These are phyloP conservation scores for Penicillium odoratum DNA, from an alignment of 495 filamentous ascomycete species.

Conservation along the genomic window DNA sequence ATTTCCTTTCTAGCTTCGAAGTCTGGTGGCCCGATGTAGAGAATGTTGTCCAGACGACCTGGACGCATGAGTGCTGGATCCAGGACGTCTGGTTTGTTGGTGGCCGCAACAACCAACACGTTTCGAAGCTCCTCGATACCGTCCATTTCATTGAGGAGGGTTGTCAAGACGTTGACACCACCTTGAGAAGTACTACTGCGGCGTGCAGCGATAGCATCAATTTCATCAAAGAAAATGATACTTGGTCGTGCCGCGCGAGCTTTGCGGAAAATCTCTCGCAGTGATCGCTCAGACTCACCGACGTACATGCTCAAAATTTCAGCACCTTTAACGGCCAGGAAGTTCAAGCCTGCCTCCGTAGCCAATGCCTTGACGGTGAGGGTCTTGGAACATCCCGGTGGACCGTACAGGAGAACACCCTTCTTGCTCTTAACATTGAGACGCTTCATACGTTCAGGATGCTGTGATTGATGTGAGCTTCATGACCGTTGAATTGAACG, in stretches of 20 bases:
- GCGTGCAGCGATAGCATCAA: slow-evolving; percentile 86
- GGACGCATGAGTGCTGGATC: slow-evolving; percentile 87
- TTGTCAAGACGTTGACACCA: slow-evolving; percentile 82
- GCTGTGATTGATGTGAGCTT: slow-evolving; percentile 34
- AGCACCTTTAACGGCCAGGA: slow-evolving; percentile 94
- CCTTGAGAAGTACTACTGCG: slow-evolving; percentile 55
- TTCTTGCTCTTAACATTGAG: slow-evolving; percentile 68
- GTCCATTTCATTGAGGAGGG: slow-evolving; percentile 94
- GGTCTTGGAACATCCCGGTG: slow-evolving; percentile 95
- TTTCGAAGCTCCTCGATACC: slow-evolving; percentile 83
- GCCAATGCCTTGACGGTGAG: slow-evolving; percentile 90
- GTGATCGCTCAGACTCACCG: slow-evolving; percentile 87
- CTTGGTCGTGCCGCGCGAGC: slow-evolving; percentile 83
- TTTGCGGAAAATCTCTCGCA: slow-evolving; percentile 85
- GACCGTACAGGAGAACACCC: slow-evolving; percentile 89
- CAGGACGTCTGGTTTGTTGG: slow-evolving; percentile 83
- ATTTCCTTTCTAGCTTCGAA: slow-evolving; percentile 75
- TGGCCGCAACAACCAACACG: slow-evolving; percentile 90
- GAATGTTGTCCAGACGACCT: slow-evolving; percentile 83
- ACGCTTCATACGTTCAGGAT: slow-evolving; percentile 58
- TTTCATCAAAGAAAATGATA: slow-evolving; percentile 98
- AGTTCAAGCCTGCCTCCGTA: slow-evolving; percentile 88
- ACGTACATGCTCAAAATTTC: slow-evolving; percentile 98
- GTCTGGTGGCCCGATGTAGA: slow-evolving; percentile 88
- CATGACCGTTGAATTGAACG: not conserved